These are phyloP conservation scores for Coprinellus aureogranulatus DNA, from an alignment of 768 basidiomycete genomes.

Conservation along the genomic window DNA sequence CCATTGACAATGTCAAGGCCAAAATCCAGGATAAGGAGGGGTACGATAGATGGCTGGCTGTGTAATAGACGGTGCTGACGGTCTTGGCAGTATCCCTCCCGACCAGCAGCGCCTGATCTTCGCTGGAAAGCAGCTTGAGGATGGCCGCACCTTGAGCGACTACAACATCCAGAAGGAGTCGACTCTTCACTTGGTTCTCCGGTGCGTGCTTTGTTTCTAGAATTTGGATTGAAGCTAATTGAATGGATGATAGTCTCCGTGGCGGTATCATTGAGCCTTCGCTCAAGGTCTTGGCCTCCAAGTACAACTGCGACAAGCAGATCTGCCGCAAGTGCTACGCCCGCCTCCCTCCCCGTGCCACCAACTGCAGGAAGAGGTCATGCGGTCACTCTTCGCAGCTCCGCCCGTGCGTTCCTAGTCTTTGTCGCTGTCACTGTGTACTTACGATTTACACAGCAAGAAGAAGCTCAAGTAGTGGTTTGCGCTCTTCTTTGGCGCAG, in stretches of 20 bases:
- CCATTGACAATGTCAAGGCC: slow-evolving; percentile 93
- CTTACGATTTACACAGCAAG: slow-evolving; percentile 52
- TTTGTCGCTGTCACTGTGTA: not conserved
- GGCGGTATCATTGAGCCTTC: slow-evolving; percentile 99
- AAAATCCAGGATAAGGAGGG: slow-evolving; percentile 62
- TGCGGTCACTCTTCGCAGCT: slow-evolving; percentile 91
- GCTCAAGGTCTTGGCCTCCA: slow-evolving; percentile 92
- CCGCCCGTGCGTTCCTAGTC: slow-evolving; percentile 66
- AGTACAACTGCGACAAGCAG: slow-evolving; percentile 99
- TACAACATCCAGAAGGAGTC: slow-evolving; percentile 99
- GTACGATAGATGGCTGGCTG: slow-evolving; percentile 15
- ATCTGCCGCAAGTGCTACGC: slow-evolving; percentile 99
- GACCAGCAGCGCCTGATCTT: slow-evolving; percentile 96
- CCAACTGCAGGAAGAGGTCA: slow-evolving; percentile 96
- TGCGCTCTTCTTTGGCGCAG: slow-evolving; percentile 6
- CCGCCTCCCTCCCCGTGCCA: slow-evolving; percentile 97
- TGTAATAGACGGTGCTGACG: not conserved
- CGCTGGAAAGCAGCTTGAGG: slow-evolving; percentile 98
- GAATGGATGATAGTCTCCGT: slow-evolving; percentile 77
- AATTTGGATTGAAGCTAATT: not conserved
- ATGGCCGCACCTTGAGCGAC: slow-evolving; percentile 93
- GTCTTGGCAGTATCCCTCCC: slow-evolving; percentile 69
- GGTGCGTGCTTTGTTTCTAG: slow-evolving; percentile 48
- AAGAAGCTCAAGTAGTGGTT: slow-evolving; percentile 89
- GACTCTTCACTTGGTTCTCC: slow-evolving; percentile 95